Evolutionary conservation across 1,139 yeast species (phyloP).

Genomic region (Kodamaea sp.): DNA sequence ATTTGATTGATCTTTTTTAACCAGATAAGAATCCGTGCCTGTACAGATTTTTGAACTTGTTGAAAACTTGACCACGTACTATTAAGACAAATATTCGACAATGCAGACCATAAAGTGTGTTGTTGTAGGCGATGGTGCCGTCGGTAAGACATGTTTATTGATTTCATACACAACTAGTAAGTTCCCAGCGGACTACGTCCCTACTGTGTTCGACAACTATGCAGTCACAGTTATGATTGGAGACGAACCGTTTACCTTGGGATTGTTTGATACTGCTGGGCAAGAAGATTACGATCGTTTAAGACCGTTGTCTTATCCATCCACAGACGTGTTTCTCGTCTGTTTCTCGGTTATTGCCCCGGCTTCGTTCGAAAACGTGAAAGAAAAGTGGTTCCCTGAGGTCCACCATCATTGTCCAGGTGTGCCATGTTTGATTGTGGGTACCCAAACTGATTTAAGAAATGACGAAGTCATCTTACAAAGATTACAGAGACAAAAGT

Average conservation of each 20-base stretch:
- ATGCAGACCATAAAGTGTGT: slow-evolving; percentile 95
- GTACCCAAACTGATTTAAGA: slow-evolving; percentile 93
- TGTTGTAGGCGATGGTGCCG: slow-evolving; percentile 98
- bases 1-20: no score
- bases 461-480: slow-evolving; percentile 89
- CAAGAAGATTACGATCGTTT: slow-evolving; percentile 98
- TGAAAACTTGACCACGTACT: no score
- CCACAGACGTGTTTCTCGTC: slow-evolving; percentile 92
- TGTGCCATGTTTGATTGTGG: slow-evolving; percentile 93
- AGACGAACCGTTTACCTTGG: slow-evolving; percentile 95
- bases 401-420: slow-evolving; percentile 98
- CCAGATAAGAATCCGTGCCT: no score
- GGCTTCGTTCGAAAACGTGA: slow-evolving; percentile 96
- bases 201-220: slow-evolving; percentile 94
- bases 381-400: slow-evolving; percentile 98
- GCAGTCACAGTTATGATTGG: slow-evolving; percentile 99
- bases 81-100: no score
- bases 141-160: slow-evolving; percentile 59
- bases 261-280: slow-evolving; percentile 96
- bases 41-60: no score
- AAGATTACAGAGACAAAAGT: slow-evolving; percentile 86
- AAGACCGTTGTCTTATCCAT: slow-evolving; percentile 95
- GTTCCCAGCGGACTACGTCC: slow-evolving; percentile 93
- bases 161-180: slow-evolving; percentile 92
- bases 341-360: slow-evolving; percentile 96